Percentiles rank a stretch among this genome's conserved stretches.
Conservation (phyloP, 176 grass and related monocot species). For the Raddia guianensis region DNA sequence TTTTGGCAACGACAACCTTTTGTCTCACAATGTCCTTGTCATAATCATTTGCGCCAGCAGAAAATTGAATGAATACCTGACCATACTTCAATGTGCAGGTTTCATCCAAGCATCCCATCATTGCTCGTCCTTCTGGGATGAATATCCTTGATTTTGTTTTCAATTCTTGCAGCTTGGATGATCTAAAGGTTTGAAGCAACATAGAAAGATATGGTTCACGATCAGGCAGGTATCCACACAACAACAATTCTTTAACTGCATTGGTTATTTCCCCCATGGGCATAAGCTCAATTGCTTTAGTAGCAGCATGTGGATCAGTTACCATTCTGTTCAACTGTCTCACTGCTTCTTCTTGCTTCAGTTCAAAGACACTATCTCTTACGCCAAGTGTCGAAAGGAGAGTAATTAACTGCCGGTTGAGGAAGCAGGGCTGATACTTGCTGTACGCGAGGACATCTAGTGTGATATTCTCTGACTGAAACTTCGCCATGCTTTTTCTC, state of each 20-base stretch:
- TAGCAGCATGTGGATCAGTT: conserved; percentile 60
- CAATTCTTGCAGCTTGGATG: conserved; percentile 69
- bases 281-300: conserved; percentile 75
- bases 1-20: conserved; percentile 78
- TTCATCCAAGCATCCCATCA: conserved; percentile 98
- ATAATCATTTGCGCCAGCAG: conserved; percentile 36
- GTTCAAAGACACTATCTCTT: conserved; percentile 63
- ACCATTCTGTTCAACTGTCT: conserved; percentile 66
- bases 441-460: conserved; percentile 91
- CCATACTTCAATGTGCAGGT: conserved; percentile 65
- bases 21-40: conserved; percentile 39
- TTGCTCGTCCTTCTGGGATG: conserved; percentile 67
- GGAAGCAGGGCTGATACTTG: conserved; percentile 80
- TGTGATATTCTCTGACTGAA: conserved; percentile 68
- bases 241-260: conserved; percentile 64
- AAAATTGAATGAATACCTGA: conserved; percentile 74
- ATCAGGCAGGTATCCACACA: conserved; percentile 74
- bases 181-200: conserved; percentile 81
- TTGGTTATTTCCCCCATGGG: conserved; percentile 77
- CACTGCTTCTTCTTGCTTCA: conserved; percentile 63
- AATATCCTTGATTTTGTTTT: conserved; percentile 83
- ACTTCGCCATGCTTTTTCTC: conserved; percentile 86
- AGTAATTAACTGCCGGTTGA: conserved; percentile 85
- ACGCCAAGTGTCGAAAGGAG: conserved; percentile 86
- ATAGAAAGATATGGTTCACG: conserved; percentile 79